Conservation (phyloP, 2,329 filamentous ascomycete genomes). For the Pyricularia pennisetigena region DNA sequence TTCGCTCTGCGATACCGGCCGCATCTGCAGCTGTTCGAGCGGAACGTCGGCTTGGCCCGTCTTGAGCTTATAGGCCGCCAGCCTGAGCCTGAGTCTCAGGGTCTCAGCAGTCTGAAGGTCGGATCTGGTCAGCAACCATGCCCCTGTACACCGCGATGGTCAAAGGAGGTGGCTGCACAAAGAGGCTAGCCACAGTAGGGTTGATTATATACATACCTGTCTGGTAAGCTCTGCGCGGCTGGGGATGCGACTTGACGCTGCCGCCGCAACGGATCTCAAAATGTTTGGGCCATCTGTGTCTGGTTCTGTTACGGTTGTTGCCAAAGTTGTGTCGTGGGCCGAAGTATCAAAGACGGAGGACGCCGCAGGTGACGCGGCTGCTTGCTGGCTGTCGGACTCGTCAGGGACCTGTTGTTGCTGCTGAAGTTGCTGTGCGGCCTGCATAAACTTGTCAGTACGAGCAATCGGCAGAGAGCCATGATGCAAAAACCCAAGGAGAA, state of each 20-base stretch:
- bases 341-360: conserved; percentile 42
- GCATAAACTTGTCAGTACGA: background rate
- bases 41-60: conserved; percentile 62
- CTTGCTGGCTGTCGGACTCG: conserved; percentile 5
- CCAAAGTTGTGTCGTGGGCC: conserved; percentile 34
- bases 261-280: conserved; percentile 4
- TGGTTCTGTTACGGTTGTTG: conserved; percentile 39
- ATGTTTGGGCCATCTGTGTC: conserved; percentile 20
- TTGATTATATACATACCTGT: conserved; percentile 27
- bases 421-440: background rate
- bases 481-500: background rate
- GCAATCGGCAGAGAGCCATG: background rate
- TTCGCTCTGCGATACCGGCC: conserved; percentile 12
- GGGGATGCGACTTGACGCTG: conserved; percentile 5
- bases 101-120: conserved; percentile 48
- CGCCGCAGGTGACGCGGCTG: conserved; percentile 27
- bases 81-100: conserved; percentile 56
- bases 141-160: no score
- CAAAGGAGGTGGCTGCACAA: no score
- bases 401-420: background rate
- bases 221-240: conserved; percentile 40
- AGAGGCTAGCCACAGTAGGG: background rate
- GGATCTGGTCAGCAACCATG: background rate
- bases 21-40: conserved; percentile 46
- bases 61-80: conserved; percentile 66